These are phyloP conservation scores for Antitrichia curtipendula DNA, from an alignment of 225 moss, liverwort and hornwort genomes.

Conservation along the genomic window DNA sequence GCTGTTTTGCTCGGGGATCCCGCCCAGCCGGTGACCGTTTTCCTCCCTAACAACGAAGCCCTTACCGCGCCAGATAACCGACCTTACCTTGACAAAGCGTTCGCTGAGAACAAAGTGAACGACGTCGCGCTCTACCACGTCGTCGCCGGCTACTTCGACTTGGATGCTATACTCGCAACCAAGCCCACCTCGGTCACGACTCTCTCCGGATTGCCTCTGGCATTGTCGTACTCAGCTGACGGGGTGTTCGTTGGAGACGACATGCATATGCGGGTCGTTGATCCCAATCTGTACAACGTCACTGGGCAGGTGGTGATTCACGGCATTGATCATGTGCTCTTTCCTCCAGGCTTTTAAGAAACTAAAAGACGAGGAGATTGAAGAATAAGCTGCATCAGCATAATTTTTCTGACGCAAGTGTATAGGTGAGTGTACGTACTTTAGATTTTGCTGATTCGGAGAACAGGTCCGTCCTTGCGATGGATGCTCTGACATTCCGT, in stretches of 20 bases:
- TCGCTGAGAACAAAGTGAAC: conserved; percentile 9
- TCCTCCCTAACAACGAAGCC: conserved; percentile 31
- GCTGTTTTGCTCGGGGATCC: background rate
- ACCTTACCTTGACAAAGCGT: conserved; percentile 4
- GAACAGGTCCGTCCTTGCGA: background rate
- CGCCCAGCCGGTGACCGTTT: conserved; percentile 20
- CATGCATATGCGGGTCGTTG: background rate
- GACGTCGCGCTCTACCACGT: conserved; percentile 9
- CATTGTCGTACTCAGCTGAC: background rate
- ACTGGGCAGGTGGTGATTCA: conserved; percentile 22
- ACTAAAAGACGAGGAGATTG: background rate
- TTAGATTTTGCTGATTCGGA: background rate
- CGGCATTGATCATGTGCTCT: conserved; percentile 35
- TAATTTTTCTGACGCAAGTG: background rate
- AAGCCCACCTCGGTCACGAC: background rate
- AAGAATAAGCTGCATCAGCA: background rate
- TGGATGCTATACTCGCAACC: background rate
- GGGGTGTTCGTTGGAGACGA: conserved; percentile 14
- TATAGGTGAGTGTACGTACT: background rate
- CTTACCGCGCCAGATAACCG: background rate
- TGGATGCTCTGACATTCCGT: background rate
- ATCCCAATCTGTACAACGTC: conserved; percentile 25
- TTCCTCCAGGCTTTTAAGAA: background rate
- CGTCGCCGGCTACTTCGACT: conserved; percentile 9
- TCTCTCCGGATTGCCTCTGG: background rate